Percentiles rank a stretch among this genome's conserved stretches.
phyloP scores from a whole-genome alignment of 1,139 yeast genomes.

The Schizosaccharomyces versatilis region DNA sequence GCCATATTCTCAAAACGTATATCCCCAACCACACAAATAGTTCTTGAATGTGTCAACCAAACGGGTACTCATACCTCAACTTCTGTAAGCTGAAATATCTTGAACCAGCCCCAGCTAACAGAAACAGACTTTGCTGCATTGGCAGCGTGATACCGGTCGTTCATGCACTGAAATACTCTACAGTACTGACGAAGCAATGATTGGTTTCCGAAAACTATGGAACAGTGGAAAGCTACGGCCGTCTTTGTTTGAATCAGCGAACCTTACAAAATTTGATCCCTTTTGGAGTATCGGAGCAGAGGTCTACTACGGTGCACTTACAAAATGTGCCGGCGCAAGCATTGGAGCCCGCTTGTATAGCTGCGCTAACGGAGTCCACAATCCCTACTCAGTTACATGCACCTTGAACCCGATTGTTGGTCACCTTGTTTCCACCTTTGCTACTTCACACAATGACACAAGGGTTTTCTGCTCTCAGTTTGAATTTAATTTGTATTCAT shows the following conservation, averaged over 20 bases:
- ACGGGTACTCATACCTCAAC: slow-evolving; percentile 36
- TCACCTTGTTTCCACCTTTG: neutral
- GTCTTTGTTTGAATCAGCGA: neutral
- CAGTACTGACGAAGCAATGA: slow-evolving; percentile 72
- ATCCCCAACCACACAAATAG: slow-evolving; percentile 36
- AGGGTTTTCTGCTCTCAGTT: slow-evolving; percentile 68
- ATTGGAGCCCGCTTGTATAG: slow-evolving; percentile 43
- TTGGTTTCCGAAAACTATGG: slow-evolving; percentile 64
- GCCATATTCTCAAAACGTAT: slow-evolving; percentile 63
- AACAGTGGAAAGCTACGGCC: slow-evolving; percentile 28
- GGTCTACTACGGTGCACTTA: slow-evolving; percentile 65
- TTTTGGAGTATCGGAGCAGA: slow-evolving; percentile 47
- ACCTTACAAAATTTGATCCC: slow-evolving; percentile 19
- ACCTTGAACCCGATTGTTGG: slow-evolving; percentile 1
- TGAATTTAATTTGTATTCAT: slow-evolving; percentile 78
- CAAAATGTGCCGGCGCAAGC: slow-evolving; percentile 37
- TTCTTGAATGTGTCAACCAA: slow-evolving; percentile 55
- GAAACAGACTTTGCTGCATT: slow-evolving; percentile 30
- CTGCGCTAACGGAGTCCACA: neutral
- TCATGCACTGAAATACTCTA: slow-evolving; percentile 57
- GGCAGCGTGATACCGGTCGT: slow-evolving; percentile 45
- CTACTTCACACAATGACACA: slow-evolving; percentile 26
- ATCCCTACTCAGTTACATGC: neutral
- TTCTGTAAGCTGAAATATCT: slow-evolving; percentile 14
- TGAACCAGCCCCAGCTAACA: neutral